Evolutionary conservation across 495 filamentous ascomycete genomes (phyloP).

Genomic region (Cercophora sp.): DNA sequence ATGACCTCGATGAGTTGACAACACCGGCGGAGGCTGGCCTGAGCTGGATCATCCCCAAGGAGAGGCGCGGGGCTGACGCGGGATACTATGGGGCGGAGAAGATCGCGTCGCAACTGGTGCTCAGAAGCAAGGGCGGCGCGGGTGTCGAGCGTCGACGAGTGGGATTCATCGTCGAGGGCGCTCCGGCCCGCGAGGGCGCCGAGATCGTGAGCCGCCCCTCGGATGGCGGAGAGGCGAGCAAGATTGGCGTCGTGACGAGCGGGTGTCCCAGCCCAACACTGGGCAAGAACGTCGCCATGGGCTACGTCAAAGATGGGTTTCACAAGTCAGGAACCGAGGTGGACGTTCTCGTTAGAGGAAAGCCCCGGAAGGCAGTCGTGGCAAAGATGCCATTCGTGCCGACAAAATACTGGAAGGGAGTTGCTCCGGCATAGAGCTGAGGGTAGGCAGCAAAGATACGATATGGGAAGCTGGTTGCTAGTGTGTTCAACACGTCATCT

Average conservation of each 20-base stretch:
- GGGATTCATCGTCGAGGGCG: conserved; percentile 77
- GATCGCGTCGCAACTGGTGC: conserved; percentile 67
- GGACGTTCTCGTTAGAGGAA: conserved; percentile 74
- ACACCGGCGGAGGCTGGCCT: conserved; percentile 84
- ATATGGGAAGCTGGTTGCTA: no score
- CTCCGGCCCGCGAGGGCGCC: conserved; percentile 87
- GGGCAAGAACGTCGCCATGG: conserved; percentile 92
- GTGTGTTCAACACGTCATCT: no score
- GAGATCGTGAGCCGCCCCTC: conserved; percentile 58
- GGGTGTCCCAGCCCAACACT: conserved; percentile 85
- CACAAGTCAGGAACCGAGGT: conserved; percentile 88
- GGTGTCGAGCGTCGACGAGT: conserved; percentile 71
- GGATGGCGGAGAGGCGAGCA: conserved; percentile 41
- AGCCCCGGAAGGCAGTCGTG: conserved; percentile 72
- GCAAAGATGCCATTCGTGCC: conserved; percentile 93
- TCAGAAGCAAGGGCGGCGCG: conserved; percentile 59
- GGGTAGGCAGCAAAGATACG: no score
- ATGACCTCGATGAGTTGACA: conserved; percentile 84
- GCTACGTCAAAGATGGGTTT: conserved; percentile 75
- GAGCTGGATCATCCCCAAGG: conserved; percentile 79
- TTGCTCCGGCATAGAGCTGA: neutral
- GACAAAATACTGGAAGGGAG: conserved; percentile 65
- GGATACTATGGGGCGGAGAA: conserved; percentile 70
- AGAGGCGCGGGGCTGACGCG: conserved; percentile 58
- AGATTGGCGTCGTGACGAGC: conserved; percentile 69